A percentile compares a stretch with the other conserved stretches of the same genome.
phyloP scores from a whole-genome alignment of 164 flowering plant species.

The Litsea cubeba region DNA sequence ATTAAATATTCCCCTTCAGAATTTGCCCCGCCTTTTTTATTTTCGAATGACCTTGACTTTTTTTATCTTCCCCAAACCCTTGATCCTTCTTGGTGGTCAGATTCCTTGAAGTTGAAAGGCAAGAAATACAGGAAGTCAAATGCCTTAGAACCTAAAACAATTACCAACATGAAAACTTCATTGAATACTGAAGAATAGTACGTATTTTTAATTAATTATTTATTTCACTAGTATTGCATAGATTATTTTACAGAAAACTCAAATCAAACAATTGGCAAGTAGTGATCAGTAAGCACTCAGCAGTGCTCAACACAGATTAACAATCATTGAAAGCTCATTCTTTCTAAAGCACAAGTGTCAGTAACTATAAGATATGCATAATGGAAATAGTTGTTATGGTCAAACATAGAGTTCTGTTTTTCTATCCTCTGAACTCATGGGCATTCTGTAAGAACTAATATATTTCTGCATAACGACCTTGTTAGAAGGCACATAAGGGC shows the following conservation, averaged over 20 bases:
- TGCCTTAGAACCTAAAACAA: too few species aligned
- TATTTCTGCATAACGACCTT: neutral
- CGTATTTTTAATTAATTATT: too few species aligned
- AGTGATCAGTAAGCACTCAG: neutral
- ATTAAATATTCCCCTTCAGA: too few species aligned
- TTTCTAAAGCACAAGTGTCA: neutral
- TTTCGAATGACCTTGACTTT: too few species aligned
- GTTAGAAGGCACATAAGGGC: neutral
- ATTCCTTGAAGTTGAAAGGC: too few species aligned
- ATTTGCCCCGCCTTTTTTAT: too few species aligned
- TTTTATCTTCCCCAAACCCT: too few species aligned
- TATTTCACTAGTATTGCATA: neutral
- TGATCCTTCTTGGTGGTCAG: too few species aligned
- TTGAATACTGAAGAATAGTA: too few species aligned
- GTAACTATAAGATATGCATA: neutral
- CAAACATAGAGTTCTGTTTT: neutral
- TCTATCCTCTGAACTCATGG: neutral
- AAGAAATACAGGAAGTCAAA: too few species aligned
- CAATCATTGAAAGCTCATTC: neutral
- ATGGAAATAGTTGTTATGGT: neutral
- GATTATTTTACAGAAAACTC: neutral
- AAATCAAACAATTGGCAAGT: neutral
- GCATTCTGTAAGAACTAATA: neutral
- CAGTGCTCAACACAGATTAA: neutral
- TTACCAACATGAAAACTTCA: too few species aligned